Conservation (phyloP, 371 early-diverging fungal species). For the Lichtheimia hyalospora region DNA sequence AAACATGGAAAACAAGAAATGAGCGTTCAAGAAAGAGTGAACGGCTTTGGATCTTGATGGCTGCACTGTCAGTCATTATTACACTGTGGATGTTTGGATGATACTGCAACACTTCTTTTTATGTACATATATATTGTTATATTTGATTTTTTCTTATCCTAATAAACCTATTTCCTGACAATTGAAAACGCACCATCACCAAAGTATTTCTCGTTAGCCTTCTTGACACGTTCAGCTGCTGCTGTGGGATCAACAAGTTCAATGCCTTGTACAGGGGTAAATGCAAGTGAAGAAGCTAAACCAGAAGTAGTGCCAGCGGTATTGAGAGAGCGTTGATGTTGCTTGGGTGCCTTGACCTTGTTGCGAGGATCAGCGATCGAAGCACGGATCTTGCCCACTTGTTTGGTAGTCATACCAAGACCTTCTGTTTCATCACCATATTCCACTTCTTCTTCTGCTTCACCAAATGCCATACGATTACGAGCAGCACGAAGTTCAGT, state of each 20-base stretch:
- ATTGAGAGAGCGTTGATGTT: slow-evolving; percentile 29
- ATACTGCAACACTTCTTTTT: no score
- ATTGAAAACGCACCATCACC: slow-evolving; percentile 65
- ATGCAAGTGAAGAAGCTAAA: slow-evolving; percentile 87
- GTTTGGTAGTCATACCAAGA: slow-evolving; percentile 83
- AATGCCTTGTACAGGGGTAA: slow-evolving; percentile 96
- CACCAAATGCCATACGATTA: slow-evolving; percentile 92
- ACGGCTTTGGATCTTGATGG: slow-evolving; percentile 36
- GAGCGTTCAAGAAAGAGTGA: slow-evolving; percentile 30
- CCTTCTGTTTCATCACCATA: slow-evolving; percentile 84
- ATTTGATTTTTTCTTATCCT: no score
- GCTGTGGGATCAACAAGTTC: slow-evolving; percentile 90
- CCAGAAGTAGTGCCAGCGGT: slow-evolving; percentile 71
- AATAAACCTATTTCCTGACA: slow-evolving; percentile 39
- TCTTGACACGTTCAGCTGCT: slow-evolving; percentile 62
- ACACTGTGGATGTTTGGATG: slow-evolving; percentile 7
- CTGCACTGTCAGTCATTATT: slow-evolving; percentile 15
- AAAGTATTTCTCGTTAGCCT: slow-evolving; percentile 83
- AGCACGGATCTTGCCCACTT: slow-evolving; percentile 73
- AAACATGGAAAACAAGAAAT: slow-evolving; percentile 21
- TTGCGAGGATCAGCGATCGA: slow-evolving; percentile 58
- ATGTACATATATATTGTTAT: no score
- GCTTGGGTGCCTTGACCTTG: slow-evolving; percentile 64
- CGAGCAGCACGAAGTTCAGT: slow-evolving; percentile 90
- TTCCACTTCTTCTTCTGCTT: slow-evolving; percentile 86